Evolutionary conservation across 768 basidiomycete genomes (phyloP).

Genomic region (Termitomyces eurrhizus): DNA sequence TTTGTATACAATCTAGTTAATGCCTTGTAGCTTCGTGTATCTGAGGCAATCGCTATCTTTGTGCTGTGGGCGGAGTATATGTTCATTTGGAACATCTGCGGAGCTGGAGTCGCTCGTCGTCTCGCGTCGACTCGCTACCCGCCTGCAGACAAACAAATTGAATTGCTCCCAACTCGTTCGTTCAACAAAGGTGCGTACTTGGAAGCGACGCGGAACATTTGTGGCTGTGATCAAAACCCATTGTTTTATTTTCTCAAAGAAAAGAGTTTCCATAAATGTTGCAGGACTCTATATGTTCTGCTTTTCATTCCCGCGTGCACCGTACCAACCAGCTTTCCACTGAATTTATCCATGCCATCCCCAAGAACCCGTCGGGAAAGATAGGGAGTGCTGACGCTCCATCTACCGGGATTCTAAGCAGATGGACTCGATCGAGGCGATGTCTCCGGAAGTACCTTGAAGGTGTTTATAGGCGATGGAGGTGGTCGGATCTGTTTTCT

Average conservation of each 20-base stretch:
- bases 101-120: too few species aligned
- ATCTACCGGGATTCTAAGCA: too few species aligned
- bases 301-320: too few species aligned
- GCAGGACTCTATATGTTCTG: too few species aligned
- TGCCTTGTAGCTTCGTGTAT: background rate
- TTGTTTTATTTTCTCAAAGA: background rate
- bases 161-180: background rate
- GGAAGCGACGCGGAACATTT: background rate
- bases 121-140: background rate
- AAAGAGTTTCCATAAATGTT: background rate
- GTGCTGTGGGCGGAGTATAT: background rate
- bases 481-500: background rate
- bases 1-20: background rate
- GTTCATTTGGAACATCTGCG: background rate
- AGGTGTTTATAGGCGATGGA: constrained; percentile 1
- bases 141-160: background rate
- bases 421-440: background rate
- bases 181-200: background rate
- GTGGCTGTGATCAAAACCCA: background rate
- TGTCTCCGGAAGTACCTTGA: background rate
- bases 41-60: background rate
- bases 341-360: too few species aligned
- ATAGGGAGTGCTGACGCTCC: too few species aligned
- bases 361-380: too few species aligned
- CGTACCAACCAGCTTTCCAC: too few species aligned